Percentiles rank a stretch among this genome's conserved stretches.
phyloP scores from a whole-genome alignment of 148 eudicot genomes.

The Chenopodium suecicum region DNA sequence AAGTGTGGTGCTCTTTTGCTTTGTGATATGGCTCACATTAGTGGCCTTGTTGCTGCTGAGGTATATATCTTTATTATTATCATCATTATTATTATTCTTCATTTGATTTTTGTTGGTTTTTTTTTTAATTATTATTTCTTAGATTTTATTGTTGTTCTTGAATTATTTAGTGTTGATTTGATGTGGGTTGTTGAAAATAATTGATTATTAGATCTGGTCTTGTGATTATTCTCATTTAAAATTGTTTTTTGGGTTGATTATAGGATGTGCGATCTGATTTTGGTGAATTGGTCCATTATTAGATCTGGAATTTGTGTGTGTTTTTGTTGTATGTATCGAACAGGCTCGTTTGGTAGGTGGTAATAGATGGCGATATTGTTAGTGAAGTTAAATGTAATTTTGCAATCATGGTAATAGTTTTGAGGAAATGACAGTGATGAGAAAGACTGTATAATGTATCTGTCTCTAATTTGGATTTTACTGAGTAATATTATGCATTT shows the following conservation, averaged over 20 bases:
- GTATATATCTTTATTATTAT: conserved; percentile 29
- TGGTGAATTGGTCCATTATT: neutral
- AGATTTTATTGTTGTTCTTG: neutral
- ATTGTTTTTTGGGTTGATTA: neutral
- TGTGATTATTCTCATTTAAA: neutral
- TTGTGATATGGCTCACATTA: conserved; percentile 98
- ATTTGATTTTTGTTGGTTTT: neutral
- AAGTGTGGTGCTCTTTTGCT: conserved; percentile 87
- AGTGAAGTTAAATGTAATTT: too few species aligned
- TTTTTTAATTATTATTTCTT: too few species aligned
- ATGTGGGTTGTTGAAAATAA: conserved; percentile 13
- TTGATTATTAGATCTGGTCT: conserved; percentile 24
- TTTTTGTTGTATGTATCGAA: neutral
- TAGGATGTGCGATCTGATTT: neutral
- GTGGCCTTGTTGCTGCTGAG: conserved; percentile 99
- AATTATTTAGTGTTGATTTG: neutral
- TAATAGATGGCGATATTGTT: too few species aligned
- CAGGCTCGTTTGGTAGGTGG: too few species aligned
- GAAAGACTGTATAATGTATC: too few species aligned
- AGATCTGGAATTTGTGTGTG: neutral
- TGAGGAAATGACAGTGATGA: too few species aligned
- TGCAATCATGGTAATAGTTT: too few species aligned
- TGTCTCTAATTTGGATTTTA: neutral
- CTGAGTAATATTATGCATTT: neutral
- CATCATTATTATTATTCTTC: neutral